A percentile compares a stretch with the other conserved stretches of the same genome.
These are phyloP conservation scores for Diaporthe caulivora DNA, from an alignment of 2,329 filamentous ascomycete genomes.

Conservation along the genomic window DNA sequence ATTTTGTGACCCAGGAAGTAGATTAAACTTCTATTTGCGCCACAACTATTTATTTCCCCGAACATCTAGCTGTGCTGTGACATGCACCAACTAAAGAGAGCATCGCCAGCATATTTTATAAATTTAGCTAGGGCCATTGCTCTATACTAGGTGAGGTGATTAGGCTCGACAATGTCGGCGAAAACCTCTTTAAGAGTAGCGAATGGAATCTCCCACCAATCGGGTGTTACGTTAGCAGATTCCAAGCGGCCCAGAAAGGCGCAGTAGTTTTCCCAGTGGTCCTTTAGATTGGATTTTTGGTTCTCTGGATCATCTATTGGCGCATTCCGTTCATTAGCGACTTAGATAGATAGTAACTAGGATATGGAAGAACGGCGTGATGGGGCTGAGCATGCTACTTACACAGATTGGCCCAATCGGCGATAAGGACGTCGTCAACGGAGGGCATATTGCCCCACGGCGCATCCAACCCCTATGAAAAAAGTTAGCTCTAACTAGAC, in stretches of 20 bases:
- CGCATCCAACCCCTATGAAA: slow-evolving; percentile 34
- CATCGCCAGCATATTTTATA: slow-evolving; percentile 36
- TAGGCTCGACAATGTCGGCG: slow-evolving; percentile 26
- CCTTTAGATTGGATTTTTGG: slow-evolving; percentile 31
- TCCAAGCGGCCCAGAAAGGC: slow-evolving; percentile 38
- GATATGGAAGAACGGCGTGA: no score
- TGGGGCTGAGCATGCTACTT: background rate
- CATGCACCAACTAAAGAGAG: slow-evolving; percentile 38
- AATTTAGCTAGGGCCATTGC: slow-evolving; percentile 39
- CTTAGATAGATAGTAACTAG: background rate
- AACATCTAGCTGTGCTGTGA: no score
- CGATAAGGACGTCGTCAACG: slow-evolving; percentile 37
- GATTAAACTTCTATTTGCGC: no score
- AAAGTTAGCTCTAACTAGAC: slow-evolving; percentile 12
- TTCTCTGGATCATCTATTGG: slow-evolving; percentile 37
- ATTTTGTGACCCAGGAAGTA: no score
- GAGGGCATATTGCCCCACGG: slow-evolving; percentile 38
- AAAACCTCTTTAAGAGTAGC: slow-evolving; percentile 36
- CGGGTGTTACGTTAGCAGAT: slow-evolving; percentile 34
- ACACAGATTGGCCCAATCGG: slow-evolving; percentile 38
- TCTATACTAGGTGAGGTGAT: slow-evolving; percentile 33
- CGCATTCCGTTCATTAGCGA: no score
- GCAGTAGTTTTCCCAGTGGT: slow-evolving; percentile 38
- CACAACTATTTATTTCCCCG: no score
- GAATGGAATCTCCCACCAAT: slow-evolving; percentile 39